phyloP scores from a whole-genome alignment of 768 basidiomycete genomes.

The Grammothele lineata region DNA sequence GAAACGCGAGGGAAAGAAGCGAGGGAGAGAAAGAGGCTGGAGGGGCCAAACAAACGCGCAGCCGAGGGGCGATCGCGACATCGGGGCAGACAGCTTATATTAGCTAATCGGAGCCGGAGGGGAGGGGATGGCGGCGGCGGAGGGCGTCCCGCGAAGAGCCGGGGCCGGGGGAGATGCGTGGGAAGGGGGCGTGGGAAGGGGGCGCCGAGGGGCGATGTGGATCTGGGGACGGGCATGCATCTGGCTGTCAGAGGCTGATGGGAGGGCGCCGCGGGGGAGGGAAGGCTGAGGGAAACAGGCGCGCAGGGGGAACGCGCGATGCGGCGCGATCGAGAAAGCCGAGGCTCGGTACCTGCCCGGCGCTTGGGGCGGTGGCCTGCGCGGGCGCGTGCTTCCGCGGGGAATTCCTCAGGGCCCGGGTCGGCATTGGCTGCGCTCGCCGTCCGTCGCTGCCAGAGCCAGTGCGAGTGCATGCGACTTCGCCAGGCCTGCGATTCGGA shows the following conservation, averaged over 20 bases:
- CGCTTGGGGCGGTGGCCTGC: constrained; percentile 11
- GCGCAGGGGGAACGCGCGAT: too few species aligned
- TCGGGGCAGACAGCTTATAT: constrained; percentile 9
- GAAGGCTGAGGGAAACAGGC: too few species aligned
- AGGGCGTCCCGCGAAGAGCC: constrained; percentile 22
- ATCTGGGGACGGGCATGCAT: background rate
- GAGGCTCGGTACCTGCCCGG: constrained; percentile 23
- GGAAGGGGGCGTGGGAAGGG: constrained; percentile 17
- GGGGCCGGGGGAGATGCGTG: constrained; percentile 1
- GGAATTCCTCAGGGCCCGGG: constrained; percentile 17
- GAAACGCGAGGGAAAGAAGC: too few species aligned
- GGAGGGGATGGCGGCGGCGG: background rate
- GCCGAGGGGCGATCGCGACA: too few species aligned
- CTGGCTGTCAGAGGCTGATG: too few species aligned
- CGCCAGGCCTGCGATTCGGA: too few species aligned
- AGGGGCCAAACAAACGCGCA: too few species aligned
- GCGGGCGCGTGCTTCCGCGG: constrained; percentile 12
- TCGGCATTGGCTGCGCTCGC: too few species aligned
- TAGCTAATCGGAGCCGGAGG: constrained; percentile 9
- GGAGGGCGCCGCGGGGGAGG: too few species aligned
- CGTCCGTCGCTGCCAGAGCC: too few species aligned
- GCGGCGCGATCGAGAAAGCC: constrained; percentile 17
- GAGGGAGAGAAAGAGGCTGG: too few species aligned
- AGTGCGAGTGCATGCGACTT: constrained; percentile 10
- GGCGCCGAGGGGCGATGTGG: constrained; percentile 5